Evolutionary conservation across 805 yeast genomes (phyloP).

Genomic region (Maudiozyma saulgeensis): DNA sequence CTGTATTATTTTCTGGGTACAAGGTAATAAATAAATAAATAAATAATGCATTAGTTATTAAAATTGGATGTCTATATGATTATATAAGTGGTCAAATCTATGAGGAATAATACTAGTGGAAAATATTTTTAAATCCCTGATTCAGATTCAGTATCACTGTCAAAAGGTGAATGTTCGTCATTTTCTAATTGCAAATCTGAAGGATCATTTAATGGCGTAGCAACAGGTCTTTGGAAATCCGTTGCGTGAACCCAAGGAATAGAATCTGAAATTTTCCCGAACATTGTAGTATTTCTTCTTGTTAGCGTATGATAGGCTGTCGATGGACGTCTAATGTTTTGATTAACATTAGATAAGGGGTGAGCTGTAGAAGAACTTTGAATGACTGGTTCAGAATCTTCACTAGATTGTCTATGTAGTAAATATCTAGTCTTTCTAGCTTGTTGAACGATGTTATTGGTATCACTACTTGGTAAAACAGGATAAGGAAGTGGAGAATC

Average conservation of each 20-base stretch:
- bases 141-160: slow-evolving; percentile 12
- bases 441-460: not conserved
- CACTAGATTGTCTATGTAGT: not conserved
- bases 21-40: not conserved
- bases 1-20: not conserved
- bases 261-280: slow-evolving; percentile 31
- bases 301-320: slow-evolving; percentile 16
- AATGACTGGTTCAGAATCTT: not conserved
- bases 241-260: slow-evolving; percentile 72
- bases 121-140: not conserved
- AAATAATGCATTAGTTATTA: not conserved
- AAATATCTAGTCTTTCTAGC: not conserved
- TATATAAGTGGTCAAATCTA: too few relatives aligned
- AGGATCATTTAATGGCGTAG: not conserved
- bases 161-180: slow-evolving; percentile 5
- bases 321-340: slow-evolving; percentile 12
- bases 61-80: too few relatives aligned
- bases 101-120: too few relatives aligned
- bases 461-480: not conserved
- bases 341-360: not conserved
- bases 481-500: slow-evolving; percentile 81
- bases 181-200: not conserved
- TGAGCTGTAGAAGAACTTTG: not conserved
- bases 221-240: slow-evolving; percentile 63
- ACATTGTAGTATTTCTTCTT: slow-evolving; percentile 20